Base-by-base conservation (phyloP, 1,284 basidiomycete species). In the Coniferiporia sulphurascens region DNA sequence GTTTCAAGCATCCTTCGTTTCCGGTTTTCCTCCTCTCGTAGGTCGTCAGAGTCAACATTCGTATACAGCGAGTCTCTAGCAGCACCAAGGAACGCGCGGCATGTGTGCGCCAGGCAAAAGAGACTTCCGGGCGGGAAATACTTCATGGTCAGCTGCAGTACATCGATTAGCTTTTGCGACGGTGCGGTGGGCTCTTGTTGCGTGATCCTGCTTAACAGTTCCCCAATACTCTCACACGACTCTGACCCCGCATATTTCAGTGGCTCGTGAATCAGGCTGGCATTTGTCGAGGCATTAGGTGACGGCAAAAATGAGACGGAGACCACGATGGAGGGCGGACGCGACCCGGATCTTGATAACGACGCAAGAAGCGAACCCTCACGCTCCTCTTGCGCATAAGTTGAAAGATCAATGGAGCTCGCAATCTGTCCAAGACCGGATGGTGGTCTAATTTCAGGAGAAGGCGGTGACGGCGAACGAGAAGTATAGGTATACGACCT, bases 401-500 rank as follows among this genome's bases (percentile, higher is more conserved):
- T 57, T 19, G 56, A 58, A 12, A 62, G 53, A 50, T 62, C 56
- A 22, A 55, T 48, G 7, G 51, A 49, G 10, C 50, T 55, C 38
- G 57, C 58, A 22, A 55, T 55, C 48, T 54, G 50, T 15, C 61
- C 61, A 1, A 62, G 53, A 13, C 61, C 61, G 4, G 55, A 58
- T 7, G 61, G 61, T 13, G 61, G 61, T 35, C 61, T 52, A 36
- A 62, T 62, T 21, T 62, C 58, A 17, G 61, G 61, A 6, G 57
- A 59, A 27, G 58, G 61, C 4, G 61, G 61, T 5, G 61, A 62
- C 8, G 61, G 61, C 19, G 61, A 62, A 32, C 61, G 61, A n/a
- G 61, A 62, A 19, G 52, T 55, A 43, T 62, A 62, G 15, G n/a
- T 35, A 15, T 59, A 60, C 10, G 43, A 13, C 19, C 27, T 58